Percentiles rank a stretch among this genome's conserved stretches.
Evolutionary conservation across 1,284 basidiomycete genomes (phyloP).

Genomic region (Fomes fomentarius): DNA sequence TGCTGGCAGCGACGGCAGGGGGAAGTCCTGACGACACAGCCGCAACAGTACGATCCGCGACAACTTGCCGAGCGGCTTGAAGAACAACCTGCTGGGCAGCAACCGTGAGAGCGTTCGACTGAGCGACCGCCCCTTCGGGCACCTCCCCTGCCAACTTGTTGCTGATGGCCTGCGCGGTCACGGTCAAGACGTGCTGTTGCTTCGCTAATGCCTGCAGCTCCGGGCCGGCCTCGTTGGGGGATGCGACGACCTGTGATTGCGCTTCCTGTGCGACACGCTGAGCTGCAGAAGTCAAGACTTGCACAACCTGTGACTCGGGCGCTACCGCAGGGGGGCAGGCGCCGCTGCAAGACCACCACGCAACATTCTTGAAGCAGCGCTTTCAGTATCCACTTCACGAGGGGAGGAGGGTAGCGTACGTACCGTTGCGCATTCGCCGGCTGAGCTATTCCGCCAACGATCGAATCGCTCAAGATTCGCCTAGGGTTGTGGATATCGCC

Average conservation of each 20-base stretch:
- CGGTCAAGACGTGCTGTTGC: conserved; percentile 78
- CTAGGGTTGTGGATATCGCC: conserved; percentile 53
- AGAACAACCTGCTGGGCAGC: conserved; percentile 80
- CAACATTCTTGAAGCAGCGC: conserved; percentile 25
- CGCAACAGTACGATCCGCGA: conserved; percentile 52
- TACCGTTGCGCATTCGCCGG: conserved; percentile 23
- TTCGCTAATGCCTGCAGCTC: conserved; percentile 71
- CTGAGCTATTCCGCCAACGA: conserved; percentile 36
- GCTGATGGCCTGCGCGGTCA: conserved; percentile 77
- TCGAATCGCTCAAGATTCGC: conserved; percentile 65
- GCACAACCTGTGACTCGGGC: conserved; percentile 67
- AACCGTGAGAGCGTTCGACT: conserved; percentile 57
- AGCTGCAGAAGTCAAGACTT: conserved; percentile 73
- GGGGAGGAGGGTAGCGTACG: conserved; percentile 19
- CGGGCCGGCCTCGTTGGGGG: conserved; percentile 48
- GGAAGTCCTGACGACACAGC: conserved; percentile 45
- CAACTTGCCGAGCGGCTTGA: conserved; percentile 74
- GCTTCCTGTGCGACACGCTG: conserved; percentile 76
- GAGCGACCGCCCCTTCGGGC: conserved; percentile 45
- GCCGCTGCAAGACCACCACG: conserved; percentile 29
- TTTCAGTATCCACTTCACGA: not conserved
- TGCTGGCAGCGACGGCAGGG: conserved; percentile 39
- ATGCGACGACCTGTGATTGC: conserved; percentile 64
- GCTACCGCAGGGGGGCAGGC: conserved; percentile 34
- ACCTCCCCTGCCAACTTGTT: conserved; percentile 59